These are phyloP conservation scores for Scenedesmus sp. DNA, from an alignment of 163 green algal species.

Conservation along the genomic window DNA sequence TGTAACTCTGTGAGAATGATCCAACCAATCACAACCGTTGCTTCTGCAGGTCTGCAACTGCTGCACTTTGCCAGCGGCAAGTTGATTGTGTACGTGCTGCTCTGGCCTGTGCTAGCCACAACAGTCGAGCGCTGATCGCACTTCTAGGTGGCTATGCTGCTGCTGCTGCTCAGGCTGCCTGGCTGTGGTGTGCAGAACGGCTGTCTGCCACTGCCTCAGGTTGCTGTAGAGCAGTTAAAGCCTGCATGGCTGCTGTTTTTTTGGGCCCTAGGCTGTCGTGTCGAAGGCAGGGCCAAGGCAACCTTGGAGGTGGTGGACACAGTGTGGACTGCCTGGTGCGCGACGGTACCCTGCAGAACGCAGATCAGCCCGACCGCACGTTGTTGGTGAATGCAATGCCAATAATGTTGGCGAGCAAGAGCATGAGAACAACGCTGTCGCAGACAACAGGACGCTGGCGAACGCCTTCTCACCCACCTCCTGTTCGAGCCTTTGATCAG, in stretches of 20 bases:
- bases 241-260: not conserved
- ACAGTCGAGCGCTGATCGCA: not conserved
- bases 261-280: not conserved
- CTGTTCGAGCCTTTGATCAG: not conserved
- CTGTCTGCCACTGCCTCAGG: not conserved
- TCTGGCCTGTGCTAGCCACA: not conserved
- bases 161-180: conserved; percentile 3
- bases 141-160: not conserved
- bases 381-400: not conserved
- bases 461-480: not conserved
- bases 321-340: not conserved
- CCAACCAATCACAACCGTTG: not conserved
- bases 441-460: not conserved
- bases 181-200: not conserved
- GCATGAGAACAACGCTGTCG: not conserved
- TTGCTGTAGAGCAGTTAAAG: not conserved
- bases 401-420: not conserved
- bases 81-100: not conserved
- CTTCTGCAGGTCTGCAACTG: not conserved
- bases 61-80: not conserved
- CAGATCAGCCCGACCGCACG: not conserved
- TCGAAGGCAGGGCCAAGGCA: not conserved
- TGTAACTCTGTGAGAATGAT: not conserved
- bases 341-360: not conserved
- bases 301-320: not conserved